These are phyloP conservation scores for Waltiozyma sp. DNA, from an alignment of 1,139 yeast genomes.

Conservation along the genomic window DNA sequence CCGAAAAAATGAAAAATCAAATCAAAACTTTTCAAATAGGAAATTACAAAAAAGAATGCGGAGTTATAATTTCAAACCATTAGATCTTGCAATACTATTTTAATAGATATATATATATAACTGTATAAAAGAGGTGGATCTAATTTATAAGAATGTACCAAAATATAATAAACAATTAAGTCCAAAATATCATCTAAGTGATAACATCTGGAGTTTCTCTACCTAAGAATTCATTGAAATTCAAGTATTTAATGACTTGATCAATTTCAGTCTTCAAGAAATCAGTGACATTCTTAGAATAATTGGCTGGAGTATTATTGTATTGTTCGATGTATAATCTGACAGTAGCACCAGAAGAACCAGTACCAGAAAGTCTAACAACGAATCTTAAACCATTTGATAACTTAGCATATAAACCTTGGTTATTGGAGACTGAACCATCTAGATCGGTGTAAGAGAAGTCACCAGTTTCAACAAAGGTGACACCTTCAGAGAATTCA, in stretches of 20 bases:
- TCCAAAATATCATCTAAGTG: slow-evolving; percentile 33
- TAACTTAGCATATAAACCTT: slow-evolving; percentile 81
- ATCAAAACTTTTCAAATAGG: too few relatives aligned
- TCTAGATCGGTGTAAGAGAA: slow-evolving; percentile 91
- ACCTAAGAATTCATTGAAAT: slow-evolving; percentile 65
- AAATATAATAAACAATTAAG: too few relatives aligned
- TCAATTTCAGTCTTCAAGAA: slow-evolving; percentile 54
- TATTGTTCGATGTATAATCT: slow-evolving; percentile 86
- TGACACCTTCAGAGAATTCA: slow-evolving; percentile 27
- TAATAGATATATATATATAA: too few relatives aligned
- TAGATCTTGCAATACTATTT: too few relatives aligned
- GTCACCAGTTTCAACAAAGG: slow-evolving; percentile 66
- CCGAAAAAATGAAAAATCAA: too few relatives aligned
- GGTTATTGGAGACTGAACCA: slow-evolving; percentile 84
- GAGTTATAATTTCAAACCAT: too few relatives aligned
- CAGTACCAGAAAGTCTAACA: slow-evolving; percentile 92
- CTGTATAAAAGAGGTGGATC: too few relatives aligned
- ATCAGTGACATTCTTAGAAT: slow-evolving; percentile 49
- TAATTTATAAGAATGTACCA: too few relatives aligned
- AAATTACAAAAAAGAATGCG: too few relatives aligned
- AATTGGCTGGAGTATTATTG: slow-evolving; percentile 45
- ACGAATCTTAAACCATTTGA: slow-evolving; percentile 78
- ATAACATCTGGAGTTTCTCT: slow-evolving; percentile 83
- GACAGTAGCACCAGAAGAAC: slow-evolving; percentile 96
- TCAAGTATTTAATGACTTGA: slow-evolving; percentile 55